These are phyloP conservation scores for Leccinum pachyderme DNA, from an alignment of 1,284 basidiomycete genomes.

Conservation along the genomic window DNA sequence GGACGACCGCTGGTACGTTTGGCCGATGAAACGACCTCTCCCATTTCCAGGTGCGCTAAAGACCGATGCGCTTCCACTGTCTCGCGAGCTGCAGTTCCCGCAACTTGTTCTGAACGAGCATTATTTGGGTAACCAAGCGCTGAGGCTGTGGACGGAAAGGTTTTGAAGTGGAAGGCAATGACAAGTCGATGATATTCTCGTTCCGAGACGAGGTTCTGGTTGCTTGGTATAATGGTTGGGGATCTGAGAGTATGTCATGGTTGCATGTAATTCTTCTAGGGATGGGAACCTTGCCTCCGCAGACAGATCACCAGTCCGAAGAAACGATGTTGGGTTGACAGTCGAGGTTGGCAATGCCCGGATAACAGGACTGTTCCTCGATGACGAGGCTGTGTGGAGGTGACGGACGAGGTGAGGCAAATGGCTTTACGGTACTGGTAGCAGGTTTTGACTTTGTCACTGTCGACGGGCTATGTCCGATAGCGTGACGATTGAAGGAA, in stretches of 20 bases:
- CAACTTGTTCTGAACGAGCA: constrained; percentile 51
- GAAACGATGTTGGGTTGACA: constrained; percentile 9
- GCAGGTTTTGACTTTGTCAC: constrained; percentile 34
- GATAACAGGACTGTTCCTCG: constrained; percentile 15
- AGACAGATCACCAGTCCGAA: constrained; percentile 41
- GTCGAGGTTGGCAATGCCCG: constrained; percentile 16
- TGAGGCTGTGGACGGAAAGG: constrained; percentile 18
- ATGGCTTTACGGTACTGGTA: constrained; percentile 27
- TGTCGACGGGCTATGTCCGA: constrained; percentile 22
- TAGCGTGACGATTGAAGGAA: constrained; percentile 32
- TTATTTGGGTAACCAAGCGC: constrained; percentile 17
- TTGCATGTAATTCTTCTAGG: constrained; percentile 71
- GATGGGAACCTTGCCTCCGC: constrained; percentile 74
- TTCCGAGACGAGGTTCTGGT: constrained; percentile 13
- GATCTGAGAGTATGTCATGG: constrained; percentile 39
- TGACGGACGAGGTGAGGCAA: constrained; percentile 51
- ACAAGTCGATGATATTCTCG: constrained; percentile 22
- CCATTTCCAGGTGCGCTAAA: constrained; percentile 8
- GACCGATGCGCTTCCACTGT: constrained; percentile 17
- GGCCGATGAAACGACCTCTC: constrained; percentile 13
- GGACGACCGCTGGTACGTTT: constrained; percentile 27
- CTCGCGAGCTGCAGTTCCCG: constrained; percentile 55
- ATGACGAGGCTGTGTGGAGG: constrained; percentile 16
- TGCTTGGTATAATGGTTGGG: constrained; percentile 18
- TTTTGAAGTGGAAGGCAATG: constrained; percentile 21